Base-by-base conservation (phyloP, 768 basidiomycete genomes). In the Podaxis sp. region DNA sequence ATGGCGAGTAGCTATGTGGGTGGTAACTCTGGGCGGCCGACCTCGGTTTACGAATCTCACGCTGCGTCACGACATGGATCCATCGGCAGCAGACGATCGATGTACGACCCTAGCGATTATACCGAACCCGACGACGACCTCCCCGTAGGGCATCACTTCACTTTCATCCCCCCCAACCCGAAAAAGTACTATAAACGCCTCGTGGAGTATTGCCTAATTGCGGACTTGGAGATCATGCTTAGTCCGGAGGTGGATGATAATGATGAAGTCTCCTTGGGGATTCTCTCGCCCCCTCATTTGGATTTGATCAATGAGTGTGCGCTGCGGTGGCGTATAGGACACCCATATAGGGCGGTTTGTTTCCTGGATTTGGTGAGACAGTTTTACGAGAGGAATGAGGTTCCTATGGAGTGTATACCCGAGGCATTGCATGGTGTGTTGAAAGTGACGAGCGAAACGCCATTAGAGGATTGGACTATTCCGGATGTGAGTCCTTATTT, bases 251-350 rank as follows among this genome's bases (percentile, higher is more conserved):
- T 98, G n/a, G 90, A 94, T 52, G 93, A 95, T 67, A 91, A 93
- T 68, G 93, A 98, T 67, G 95, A 99, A 77, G 96, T 99, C 15
- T 93, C 95, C 0, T 78, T 99, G 40, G 92, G 93, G 6, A 98
- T 99, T 61, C 76, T 99, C 17, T 93, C 93, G 3, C 71, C 83
- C 1, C 72, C 83, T 11, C 93, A 98, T 71, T 80, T 93, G 46
- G 90, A 92, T 61, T 78, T 99, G 40, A 83, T 98, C 67, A 89
- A 89, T 62, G 92, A 96, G 68, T 95, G 94, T 68, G 93, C 93
- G 2, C 67, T 91, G 63, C 83, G 94, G 46, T 99, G 97, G 97
- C 82, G 96, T 52, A 88, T 99, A 65, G 84, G 87, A 2, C 88
- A 89, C 65, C 78, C 89, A 17, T 92, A 90, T 70, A 87, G 92